Conservation (phyloP, 1,139 yeast genomes). For the Casaregolazyma lundiana region DNA sequence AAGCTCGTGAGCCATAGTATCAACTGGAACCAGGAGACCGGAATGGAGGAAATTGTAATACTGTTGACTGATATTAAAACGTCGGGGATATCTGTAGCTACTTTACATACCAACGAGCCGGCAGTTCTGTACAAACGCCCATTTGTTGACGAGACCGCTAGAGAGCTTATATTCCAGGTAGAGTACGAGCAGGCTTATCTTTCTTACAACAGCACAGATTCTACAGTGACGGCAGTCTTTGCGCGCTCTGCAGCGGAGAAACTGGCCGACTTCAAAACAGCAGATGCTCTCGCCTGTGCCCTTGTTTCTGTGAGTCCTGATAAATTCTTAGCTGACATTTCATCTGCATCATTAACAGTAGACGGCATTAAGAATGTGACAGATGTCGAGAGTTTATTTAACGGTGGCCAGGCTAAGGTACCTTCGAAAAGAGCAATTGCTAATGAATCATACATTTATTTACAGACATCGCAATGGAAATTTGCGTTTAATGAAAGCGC, state of each 20-base stretch:
- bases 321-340: conserved; percentile 8
- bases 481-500: conserved; percentile 11
- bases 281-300: neutral
- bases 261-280: neutral
- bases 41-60: conserved; percentile 53
- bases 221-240: conserved; percentile 6
- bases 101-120: conserved; percentile 2
- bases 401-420: neutral
- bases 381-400: neutral
- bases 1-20: conserved; percentile 52
- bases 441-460: conserved; percentile 10
- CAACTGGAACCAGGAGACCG: conserved; percentile 44
- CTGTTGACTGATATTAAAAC: conserved; percentile 42
- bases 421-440: conserved; percentile 6
- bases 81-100: conserved; percentile 4
- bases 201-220: neutral
- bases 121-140: conserved; percentile 51
- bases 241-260: conserved; percentile 4
- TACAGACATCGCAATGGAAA: conserved; percentile 21
- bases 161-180: conserved; percentile 57
- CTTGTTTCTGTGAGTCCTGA: neutral
- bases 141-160: conserved; percentile 44
- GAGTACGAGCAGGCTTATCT: conserved; percentile 23
- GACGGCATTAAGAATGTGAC: conserved; percentile 12
- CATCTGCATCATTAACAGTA: conserved; percentile 14